Evolutionary conservation across 257 asterid genomes (phyloP), one percentile per base, ranked within the genome.

Genomic region (Solanum piurae): DNA sequence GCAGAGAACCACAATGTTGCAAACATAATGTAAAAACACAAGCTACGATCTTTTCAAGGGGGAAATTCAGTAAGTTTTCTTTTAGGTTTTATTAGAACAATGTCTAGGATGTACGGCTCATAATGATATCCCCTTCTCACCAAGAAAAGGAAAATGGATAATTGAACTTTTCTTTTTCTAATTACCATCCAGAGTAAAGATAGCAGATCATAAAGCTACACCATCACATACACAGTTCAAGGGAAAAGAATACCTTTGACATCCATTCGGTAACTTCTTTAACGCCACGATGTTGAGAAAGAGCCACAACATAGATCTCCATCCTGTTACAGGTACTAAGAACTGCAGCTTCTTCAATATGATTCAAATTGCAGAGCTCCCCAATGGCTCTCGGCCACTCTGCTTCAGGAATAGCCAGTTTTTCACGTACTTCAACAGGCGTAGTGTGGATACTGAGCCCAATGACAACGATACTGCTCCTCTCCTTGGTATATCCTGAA

Each of bases 181-280:
- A 46, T 46, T 20, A 49, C 21, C 42, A 18, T 80, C 36, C 27
- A 16, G 31, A 29, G 69, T 14, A 29, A 80, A 29, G 85, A 80
- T 29, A 68, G 83, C 27, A 80, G 33, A 73, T n/a, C 38, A 42
- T 83, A 88, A 71, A 83, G 33, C 64, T 37, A 37, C 77, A 42
- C 29, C 7, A 29, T 49, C 82, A 75, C 74, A 60, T 52, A 64
- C 33, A 18, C 4, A 27, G 64, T 83, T 86, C 76, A 62, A 52
- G 36, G 74, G 84, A 20, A 58, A 80, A 18, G 37, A 29, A 66
- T 89, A 96, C 99, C 98, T 96, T 96, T 60, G 98, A 95, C 98
- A 96, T 96, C 98, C 98, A 96, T 20, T 96, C 99, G 4, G 99
- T 96, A 18, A 96, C 99, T 92, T 96, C 99, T 91, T 96, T 96